These are phyloP conservation scores for Suillus hirtellus DNA, from an alignment of 768 basidiomycete genomes.

Conservation along the genomic window DNA sequence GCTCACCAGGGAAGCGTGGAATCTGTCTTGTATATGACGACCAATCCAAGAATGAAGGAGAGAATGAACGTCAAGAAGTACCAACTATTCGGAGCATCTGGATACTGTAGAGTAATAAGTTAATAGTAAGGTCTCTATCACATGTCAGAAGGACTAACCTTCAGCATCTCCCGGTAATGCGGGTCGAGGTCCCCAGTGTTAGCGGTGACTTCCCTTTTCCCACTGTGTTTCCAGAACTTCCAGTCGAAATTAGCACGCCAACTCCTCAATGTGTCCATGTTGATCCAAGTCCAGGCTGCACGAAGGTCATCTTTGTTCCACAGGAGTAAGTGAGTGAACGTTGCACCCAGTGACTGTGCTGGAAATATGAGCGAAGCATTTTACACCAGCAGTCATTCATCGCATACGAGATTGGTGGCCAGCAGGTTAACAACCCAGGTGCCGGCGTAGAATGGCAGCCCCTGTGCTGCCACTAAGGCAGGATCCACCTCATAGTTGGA, in stretches of 20 bases:
- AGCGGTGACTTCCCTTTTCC: conserved; percentile 27
- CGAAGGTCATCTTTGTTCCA: conserved; percentile 56
- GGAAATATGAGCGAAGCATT: conserved; percentile 31
- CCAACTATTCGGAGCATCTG: conserved; percentile 36
- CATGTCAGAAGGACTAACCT: conserved; percentile 30
- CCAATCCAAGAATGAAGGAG: conserved; percentile 53
- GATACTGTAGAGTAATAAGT: conserved; percentile 25
- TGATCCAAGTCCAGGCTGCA: conserved; percentile 48
- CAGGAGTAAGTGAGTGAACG: conserved; percentile 49
- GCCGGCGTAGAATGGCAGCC: conserved; percentile 32
- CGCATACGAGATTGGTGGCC: conserved; percentile 15
- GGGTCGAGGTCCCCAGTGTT: conserved; percentile 48
- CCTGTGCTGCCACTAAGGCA: conserved; percentile 45
- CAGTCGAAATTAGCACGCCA: conserved; percentile 38
- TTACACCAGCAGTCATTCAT: not conserved
- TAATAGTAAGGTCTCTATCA: not conserved
- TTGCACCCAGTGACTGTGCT: conserved; percentile 45
- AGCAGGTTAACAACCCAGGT: conserved; percentile 26
- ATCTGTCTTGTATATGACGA: conserved; percentile 51
- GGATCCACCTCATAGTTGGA: conserved; percentile 52
- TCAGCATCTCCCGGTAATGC: conserved; percentile 54
- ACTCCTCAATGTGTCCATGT: conserved; percentile 30
- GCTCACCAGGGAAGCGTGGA: conserved; percentile 57
- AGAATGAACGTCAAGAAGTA: conserved; percentile 27
- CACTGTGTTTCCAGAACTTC: conserved; percentile 36